Conservation (phyloP, 2,329 filamentous ascomycete genomes). For the Aureobasidium uvarum region DNA sequence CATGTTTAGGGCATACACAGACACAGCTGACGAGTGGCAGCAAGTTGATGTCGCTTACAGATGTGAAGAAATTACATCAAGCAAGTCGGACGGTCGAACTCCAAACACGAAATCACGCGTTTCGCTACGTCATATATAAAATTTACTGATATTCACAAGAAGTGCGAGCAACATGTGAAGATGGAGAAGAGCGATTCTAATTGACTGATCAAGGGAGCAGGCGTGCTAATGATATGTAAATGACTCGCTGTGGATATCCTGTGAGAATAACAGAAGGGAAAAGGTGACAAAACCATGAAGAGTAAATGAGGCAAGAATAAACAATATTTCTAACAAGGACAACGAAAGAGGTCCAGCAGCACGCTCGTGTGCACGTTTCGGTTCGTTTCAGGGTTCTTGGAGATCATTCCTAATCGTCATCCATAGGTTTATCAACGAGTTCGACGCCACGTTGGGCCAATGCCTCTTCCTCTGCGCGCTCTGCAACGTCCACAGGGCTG, state of each 20-base stretch:
- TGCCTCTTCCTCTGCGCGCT: constrained; percentile 38
- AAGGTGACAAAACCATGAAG: not conserved
- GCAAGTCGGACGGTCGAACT: not conserved
- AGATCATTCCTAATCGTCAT: constrained; percentile 38
- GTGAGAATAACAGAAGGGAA: not conserved
- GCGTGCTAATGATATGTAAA: not conserved
- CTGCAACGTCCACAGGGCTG: constrained; percentile 29
- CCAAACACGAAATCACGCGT: not conserved
- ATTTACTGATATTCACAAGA: not conserved
- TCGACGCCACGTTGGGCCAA: constrained; percentile 55
- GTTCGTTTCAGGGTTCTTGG: constrained; percentile 18
- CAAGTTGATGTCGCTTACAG: not conserved
- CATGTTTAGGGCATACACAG: not conserved
- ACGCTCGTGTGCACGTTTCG: constrained; percentile 25
- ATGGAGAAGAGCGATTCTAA: not conserved
- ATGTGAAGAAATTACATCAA: not conserved
- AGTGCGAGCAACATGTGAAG: not conserved
- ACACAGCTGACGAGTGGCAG: not conserved
- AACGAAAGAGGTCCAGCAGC: constrained; percentile 5
- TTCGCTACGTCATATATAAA: constrained; percentile 6
- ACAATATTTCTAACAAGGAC: constrained; percentile 18
- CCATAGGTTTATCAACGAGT: constrained; percentile 74
- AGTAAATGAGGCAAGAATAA: not conserved
- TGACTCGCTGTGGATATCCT: constrained; percentile 23
- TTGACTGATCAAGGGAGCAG: constrained; percentile 5